phyloP scores from a whole-genome alignment of 805 yeast species.

The Saturnispora gosingensis region DNA sequence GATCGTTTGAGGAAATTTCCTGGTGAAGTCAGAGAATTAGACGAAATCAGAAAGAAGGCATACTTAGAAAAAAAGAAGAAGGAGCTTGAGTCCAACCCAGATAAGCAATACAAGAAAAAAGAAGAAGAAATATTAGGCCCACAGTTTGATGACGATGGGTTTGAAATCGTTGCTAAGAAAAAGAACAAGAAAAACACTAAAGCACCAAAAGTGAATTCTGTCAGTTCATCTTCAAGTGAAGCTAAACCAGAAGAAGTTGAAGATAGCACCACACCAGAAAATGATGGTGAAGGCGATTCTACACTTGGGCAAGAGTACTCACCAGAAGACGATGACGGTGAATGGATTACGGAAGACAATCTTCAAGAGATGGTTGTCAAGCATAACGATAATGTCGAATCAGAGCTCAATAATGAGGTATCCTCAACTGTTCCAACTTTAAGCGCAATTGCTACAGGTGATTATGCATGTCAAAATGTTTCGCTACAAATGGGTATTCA shows the following conservation, averaged over 20 bases:
- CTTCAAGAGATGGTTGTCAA: conserved; percentile 58
- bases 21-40: conserved; percentile 35
- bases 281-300: neutral
- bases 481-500: conserved; percentile 84
- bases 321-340: conserved; percentile 72
- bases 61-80: conserved; percentile 14
- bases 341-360: conserved; percentile 91
- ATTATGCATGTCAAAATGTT: conserved; percentile 96
- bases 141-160: conserved; percentile 14
- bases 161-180: conserved; percentile 11
- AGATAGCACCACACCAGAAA: conserved; percentile 1
- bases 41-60: conserved; percentile 29
- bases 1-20: conserved; percentile 65
- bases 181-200: conserved; percentile 7
- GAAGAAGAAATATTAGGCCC: conserved; percentile 16
- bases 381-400: conserved; percentile 52
- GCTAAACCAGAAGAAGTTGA: neutral
- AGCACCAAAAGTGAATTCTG: neutral
- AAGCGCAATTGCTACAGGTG: conserved; percentile 88
- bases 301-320: conserved; percentile 34
- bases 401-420: conserved; percentile 23
- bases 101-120: conserved; percentile 5
- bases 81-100: conserved; percentile 5
- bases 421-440: conserved; percentile 34
- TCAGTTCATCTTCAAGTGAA: neutral